Evolutionary conservation across 208 protist species (phyloP), one percentile per base, ranked within the genome.

Genomic region (Leishmania tropica): DNA sequence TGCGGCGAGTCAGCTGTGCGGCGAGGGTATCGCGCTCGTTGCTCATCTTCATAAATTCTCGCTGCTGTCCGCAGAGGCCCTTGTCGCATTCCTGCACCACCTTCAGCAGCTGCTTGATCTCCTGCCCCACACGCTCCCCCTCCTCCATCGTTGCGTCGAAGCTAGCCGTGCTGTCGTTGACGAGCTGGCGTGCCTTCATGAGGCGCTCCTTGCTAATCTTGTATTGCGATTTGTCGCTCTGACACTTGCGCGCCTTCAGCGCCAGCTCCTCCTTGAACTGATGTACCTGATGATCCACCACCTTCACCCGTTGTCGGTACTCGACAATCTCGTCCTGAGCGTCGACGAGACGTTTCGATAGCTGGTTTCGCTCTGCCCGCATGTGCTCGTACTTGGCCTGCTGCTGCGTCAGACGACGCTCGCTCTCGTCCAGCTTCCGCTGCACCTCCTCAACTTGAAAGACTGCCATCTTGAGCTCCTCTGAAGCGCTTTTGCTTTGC

Each of bases 291-390:
- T 99, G 98, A 75, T 98, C 97, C 91, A 99, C 98, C 81, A 99
- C 97, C 75, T 99, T 98, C 81, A 99, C 99, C 68, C 99, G 98
- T 75, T 99, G 90, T 76, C 98, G 95, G 80, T 99, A 93, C 75
- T 99, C 98, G n/a, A 96, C 90, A 68, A 99, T 99, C 81, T 99
- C 98, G 75, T 99, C 98, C 79, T 99, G 98, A n/a, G 97, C 89
- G 83, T 99, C 97, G 76, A 99, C 93, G 31, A 99, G 87, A 62
- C 99, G 98, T 88, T 99, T 99, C 28, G 97, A 98, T 85, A 99
- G 99, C 45, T 99, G 88, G 81, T 99, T 99, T 37, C 99, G 85
- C 84, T 99, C 99, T 3, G 95, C 86, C 13, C 98, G 90, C 45
- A 99, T 94, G 72, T 98, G 94, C 86, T 99, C 98, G 68, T 99